A percentile compares a stretch with the other conserved stretches of the same genome.
Conservation (phyloP, 164 flowering plant species). For the Vitis labrusca region DNA sequence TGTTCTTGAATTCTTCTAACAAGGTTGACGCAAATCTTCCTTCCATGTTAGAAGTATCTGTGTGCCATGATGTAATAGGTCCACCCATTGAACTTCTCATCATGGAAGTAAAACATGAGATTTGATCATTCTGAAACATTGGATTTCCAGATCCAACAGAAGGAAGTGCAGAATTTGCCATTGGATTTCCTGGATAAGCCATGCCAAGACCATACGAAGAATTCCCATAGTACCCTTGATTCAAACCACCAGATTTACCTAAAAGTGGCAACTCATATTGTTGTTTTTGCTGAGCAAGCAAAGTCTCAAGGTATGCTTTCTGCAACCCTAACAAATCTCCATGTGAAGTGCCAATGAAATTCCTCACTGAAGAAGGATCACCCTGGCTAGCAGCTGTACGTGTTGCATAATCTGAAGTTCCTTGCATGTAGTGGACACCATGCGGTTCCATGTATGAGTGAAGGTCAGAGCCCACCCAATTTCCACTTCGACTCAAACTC, state of each 20-base stretch:
- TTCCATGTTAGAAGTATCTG: constrained; percentile 42
- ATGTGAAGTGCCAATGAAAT: constrained; percentile 31
- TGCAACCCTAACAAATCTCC: constrained; percentile 50
- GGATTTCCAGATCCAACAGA: constrained; percentile 41
- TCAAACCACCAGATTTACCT: constrained; percentile 40
- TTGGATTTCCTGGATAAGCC: constrained; percentile 39
- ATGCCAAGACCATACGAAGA: constrained; percentile 47
- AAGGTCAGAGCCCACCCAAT: constrained; percentile 30
- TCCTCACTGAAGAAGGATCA: constrained; percentile 35
- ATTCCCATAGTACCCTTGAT: constrained; percentile 42
- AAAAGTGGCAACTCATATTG: constrained; percentile 41
- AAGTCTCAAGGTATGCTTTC: constrained; percentile 55
- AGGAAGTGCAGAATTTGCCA: constrained; percentile 31
- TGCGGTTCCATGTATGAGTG: constrained; percentile 42
- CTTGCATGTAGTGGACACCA: constrained; percentile 38
- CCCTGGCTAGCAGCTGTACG: constrained; percentile 22
- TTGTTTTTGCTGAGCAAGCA: constrained; percentile 61
- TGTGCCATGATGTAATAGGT: constrained; percentile 38
- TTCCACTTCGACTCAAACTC: constrained; percentile 26
- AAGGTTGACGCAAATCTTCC: constrained; percentile 47
- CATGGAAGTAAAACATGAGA: constrained; percentile 39
- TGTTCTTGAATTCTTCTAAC: constrained; percentile 79
- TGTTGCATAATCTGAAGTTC: constrained; percentile 36
- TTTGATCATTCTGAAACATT: constrained; percentile 39
- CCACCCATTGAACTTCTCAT: constrained; percentile 45